A percentile compares a stretch with the other conserved stretches of the same genome.
phyloP scores from a whole-genome alignment of 23 red algal genomes.

The Gracilaria gracilis region DNA sequence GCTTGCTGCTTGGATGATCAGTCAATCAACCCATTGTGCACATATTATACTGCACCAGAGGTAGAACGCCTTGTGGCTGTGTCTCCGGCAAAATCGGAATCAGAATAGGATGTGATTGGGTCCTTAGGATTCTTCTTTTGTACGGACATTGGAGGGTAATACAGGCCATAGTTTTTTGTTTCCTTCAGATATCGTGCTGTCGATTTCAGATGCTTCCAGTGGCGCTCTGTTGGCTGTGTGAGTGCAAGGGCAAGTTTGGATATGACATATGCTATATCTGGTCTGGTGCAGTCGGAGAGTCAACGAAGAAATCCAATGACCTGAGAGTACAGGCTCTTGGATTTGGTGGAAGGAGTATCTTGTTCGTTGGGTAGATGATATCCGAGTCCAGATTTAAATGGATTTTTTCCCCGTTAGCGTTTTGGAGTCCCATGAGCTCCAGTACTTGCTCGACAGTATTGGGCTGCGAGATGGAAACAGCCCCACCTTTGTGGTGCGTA shows the following conservation, averaged over 20 bases:
- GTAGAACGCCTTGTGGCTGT: neutral
- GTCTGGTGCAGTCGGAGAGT: neutral
- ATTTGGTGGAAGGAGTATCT: neutral
- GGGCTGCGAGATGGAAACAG: neutral
- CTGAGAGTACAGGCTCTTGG: neutral
- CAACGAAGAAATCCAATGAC: neutral
- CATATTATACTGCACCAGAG: neutral
- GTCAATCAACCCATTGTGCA: neutral
- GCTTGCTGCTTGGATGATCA: neutral
- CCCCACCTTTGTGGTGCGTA: neutral
- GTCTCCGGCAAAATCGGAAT: conserved; percentile 10
- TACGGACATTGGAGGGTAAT: neutral
- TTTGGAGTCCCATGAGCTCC: neutral
- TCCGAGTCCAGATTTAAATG: neutral
- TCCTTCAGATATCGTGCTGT: neutral
- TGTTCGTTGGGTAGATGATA: neutral
- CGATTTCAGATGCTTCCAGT: neutral
- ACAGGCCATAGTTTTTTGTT: neutral
- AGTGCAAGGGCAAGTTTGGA: neutral
- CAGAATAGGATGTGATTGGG: neutral
- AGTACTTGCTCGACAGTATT: neutral
- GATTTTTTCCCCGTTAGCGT: neutral
- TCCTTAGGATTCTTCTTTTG: neutral
- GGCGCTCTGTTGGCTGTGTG: neutral
- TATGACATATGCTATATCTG: neutral